Evolutionary conservation across 2,329 filamentous ascomycete genomes (phyloP), one percentile per base, ranked within the genome.

Genomic region (Colletotrichum sp.): DNA sequence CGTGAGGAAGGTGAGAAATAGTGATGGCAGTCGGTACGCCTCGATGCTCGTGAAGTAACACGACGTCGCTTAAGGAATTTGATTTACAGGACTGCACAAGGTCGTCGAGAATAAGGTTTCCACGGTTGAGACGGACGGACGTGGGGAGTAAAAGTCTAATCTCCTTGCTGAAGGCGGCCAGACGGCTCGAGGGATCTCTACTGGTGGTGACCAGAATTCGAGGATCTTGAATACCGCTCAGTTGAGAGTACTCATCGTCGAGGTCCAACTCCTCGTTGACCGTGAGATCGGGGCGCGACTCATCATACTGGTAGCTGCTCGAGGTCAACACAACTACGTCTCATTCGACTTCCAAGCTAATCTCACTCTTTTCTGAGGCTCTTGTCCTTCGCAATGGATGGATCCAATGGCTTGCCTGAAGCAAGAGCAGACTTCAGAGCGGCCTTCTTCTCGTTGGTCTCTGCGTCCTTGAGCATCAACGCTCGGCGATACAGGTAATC

Each of bases 111-210:
- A 99, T 93, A 34, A 98, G 89, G 78, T 97, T 98, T 82, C 97
- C 97, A 84, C 97, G 92, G 84, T 99, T 99, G 70, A 99, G 86
- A 12, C 96, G 92, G 77, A 98, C 96, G 0, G 93, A 91, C 0
- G 96, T 98, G 1, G 94, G 94, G 1, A 96, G 88, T 7, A 96
- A 87, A 34, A 96, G 86, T 68, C 96, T 90, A 69, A 98, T 94
- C 84, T 99, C 97, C 84, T 99, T 99, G 34, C 95, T 94, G 82
- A 99, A 99, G 1, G 95, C 93, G n/a, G 92, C 91, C 11, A 99
- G 89, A 70, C 97, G 91, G 64, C 95, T 94, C 34, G 94, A 96
- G 25, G 97, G 96, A 79, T 96, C 94, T 82, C 97, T 92, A 62
- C 95, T 97, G 5, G 97, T 99, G 29, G 96, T 98, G 67, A 77